Conservation (phyloP, 257 asterid species). For the Penstemon davidsonii region DNA sequence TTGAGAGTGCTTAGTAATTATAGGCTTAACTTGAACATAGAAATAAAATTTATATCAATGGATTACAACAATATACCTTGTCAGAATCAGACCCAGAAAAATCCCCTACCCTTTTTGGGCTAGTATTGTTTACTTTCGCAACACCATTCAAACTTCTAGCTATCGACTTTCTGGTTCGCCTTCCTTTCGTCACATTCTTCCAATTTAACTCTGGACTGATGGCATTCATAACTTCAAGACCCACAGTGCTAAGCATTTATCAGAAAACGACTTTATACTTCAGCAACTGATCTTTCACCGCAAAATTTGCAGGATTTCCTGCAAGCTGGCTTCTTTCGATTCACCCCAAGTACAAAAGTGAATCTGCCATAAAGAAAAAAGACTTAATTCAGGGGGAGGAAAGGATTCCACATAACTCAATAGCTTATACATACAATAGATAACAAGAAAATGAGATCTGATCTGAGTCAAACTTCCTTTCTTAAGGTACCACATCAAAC, state of each 20-base stretch:
- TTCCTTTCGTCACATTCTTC: slow-evolving; percentile 72
- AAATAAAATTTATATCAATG: neutral
- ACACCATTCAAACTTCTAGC: slow-evolving; percentile 51
- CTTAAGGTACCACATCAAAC: neutral
- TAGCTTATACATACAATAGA: neutral
- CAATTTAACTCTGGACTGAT: slow-evolving; percentile 52
- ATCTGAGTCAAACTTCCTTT: neutral
- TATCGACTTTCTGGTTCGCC: slow-evolving; percentile 60
- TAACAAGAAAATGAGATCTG: neutral
- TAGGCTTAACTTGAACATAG: neutral
- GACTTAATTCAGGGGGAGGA: slow-evolving; percentile 10
- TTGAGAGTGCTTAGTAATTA: neutral
- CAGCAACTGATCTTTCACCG: slow-evolving; percentile 42
- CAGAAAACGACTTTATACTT: slow-evolving; percentile 31
- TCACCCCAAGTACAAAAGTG: slow-evolving; percentile 35
- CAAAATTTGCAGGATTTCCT: slow-evolving; percentile 31
- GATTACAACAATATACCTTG: slow-evolving; percentile 42
- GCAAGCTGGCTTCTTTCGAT: slow-evolving; percentile 27
- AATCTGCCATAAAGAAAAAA: slow-evolving; percentile 38
- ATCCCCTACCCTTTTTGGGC: slow-evolving; percentile 77
- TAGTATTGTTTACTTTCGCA: slow-evolving; percentile 38
- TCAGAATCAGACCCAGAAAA: slow-evolving; percentile 73
- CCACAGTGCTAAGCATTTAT: slow-evolving; percentile 50
- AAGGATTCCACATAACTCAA: neutral
- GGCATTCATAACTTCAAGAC: slow-evolving; percentile 54